phyloP scores from a whole-genome alignment of 106 monocot genomes.

The Iris macrosiphon region DNA sequence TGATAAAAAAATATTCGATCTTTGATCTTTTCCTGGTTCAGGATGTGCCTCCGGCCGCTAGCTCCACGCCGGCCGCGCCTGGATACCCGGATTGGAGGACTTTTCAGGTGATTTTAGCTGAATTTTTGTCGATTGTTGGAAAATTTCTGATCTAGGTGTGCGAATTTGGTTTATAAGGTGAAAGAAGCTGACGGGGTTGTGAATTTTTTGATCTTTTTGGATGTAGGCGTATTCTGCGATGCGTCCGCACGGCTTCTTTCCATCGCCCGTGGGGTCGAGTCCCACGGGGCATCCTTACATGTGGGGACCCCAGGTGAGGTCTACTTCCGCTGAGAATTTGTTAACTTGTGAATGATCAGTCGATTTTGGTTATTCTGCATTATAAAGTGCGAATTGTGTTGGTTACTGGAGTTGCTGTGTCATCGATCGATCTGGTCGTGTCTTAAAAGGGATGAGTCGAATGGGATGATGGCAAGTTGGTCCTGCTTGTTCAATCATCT shows the following conservation, averaged over 20 bases:
- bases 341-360: background rate
- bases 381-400: too few species aligned
- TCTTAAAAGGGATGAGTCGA: background rate
- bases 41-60: conserved; percentile 34
- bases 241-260: conserved; percentile 83
- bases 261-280: conserved; percentile 67
- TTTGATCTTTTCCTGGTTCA: conserved; percentile 9
- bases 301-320: conserved; percentile 95
- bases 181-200: background rate
- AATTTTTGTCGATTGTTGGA: background rate
- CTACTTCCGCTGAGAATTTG: background rate
- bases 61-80: conserved; percentile 16
- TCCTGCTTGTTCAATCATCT: too few species aligned
- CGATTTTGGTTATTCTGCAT: background rate
- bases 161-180: background rate
- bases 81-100: conserved; percentile 53
- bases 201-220: background rate
- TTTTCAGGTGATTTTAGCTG: conserved; percentile 35
- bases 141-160: background rate
- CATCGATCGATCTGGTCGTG: background rate
- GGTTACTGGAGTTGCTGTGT: too few species aligned
- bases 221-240: conserved; percentile 86
- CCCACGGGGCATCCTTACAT: conserved; percentile 86
- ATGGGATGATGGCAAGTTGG: background rate
- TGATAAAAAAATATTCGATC: background rate